These are phyloP conservation scores for Apiospora aurea DNA, from an alignment of 2,329 filamentous ascomycete genomes.

Conservation along the genomic window DNA sequence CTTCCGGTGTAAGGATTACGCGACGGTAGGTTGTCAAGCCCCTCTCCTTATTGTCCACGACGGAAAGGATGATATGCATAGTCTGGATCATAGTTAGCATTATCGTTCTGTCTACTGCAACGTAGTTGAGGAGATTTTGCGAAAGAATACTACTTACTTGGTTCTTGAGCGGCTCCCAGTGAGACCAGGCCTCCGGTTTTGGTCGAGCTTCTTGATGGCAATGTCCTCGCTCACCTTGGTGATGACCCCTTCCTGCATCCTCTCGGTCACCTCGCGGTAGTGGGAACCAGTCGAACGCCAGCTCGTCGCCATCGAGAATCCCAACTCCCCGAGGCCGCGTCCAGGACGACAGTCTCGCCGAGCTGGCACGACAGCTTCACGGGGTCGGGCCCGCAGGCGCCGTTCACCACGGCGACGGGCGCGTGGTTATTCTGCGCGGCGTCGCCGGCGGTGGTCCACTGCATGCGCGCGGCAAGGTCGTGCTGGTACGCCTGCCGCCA, in stretches of 20 bases:
- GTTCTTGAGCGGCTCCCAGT: slow-evolving; percentile 27
- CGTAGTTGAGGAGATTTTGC: not conserved
- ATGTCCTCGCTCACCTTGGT: slow-evolving; percentile 26
- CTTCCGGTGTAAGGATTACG: slow-evolving; percentile 25
- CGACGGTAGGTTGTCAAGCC: slow-evolving; percentile 28
- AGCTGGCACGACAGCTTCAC: slow-evolving; percentile 45
- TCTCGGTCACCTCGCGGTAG: slow-evolving; percentile 40
- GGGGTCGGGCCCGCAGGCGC: slow-evolving; percentile 44
- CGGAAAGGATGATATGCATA: slow-evolving; percentile 28
- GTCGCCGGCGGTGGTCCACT: slow-evolving; percentile 32
- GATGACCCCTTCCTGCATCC: slow-evolving; percentile 26
- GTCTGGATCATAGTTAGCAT: slow-evolving; percentile 22
- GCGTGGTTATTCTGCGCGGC: slow-evolving; percentile 46
- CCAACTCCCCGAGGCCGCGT: slow-evolving; percentile 47
- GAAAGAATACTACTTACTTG: slow-evolving; percentile 21
- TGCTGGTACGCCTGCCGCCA: slow-evolving; percentile 36
- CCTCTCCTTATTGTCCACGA: slow-evolving; percentile 24
- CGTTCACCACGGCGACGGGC: slow-evolving; percentile 50
- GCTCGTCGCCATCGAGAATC: slow-evolving; percentile 46
- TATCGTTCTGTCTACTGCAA: not conserved
- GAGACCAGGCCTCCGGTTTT: slow-evolving; percentile 30
- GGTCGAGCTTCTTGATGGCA: slow-evolving; percentile 30
- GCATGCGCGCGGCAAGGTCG: slow-evolving; percentile 36
- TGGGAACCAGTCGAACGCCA: slow-evolving; percentile 55
- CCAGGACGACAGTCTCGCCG: slow-evolving; percentile 44